These are phyloP conservation scores for Penicillium argentinense DNA, from an alignment of 495 filamentous ascomycete species.

Conservation along the genomic window DNA sequence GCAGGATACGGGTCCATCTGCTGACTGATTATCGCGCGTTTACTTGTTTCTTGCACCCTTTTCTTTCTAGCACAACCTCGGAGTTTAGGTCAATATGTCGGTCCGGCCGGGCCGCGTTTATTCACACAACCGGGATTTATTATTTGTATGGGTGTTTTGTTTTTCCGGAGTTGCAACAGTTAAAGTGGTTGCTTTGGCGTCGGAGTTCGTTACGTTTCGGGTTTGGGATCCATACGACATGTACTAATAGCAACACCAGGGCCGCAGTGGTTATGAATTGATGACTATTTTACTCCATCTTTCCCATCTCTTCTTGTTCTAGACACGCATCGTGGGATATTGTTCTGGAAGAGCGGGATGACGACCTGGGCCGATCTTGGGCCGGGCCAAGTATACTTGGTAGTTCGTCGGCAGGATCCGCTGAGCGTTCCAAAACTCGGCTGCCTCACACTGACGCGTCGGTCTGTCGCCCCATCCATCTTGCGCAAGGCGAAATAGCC, in stretches of 20 bases:
- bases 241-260: no score
- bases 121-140: no score
- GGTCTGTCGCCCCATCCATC: background rate
- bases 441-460: conserved; percentile 24
- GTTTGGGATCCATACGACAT: no score
- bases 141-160: background rate
- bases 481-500: no score
- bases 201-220: no score
- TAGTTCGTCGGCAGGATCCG: conserved; percentile 17
- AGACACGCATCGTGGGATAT: no score
- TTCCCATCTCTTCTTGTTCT: no score
- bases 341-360: no score
- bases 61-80: background rate
- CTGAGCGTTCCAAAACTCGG: conserved; percentile 8
- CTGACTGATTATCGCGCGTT: background rate
- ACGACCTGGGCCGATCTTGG: conserved; percentile 14
- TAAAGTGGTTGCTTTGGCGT: background rate
- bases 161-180: background rate
- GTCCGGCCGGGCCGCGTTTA: no score
- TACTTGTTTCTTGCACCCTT: background rate
- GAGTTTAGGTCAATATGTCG: background rate
- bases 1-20: conserved; percentile 1
- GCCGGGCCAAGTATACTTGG: conserved; percentile 21
- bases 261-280: no score
- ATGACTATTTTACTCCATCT: no score